Evolutionary conservation across 768 basidiomycete genomes (phyloP).

Genomic region (Obba rivulosa): DNA sequence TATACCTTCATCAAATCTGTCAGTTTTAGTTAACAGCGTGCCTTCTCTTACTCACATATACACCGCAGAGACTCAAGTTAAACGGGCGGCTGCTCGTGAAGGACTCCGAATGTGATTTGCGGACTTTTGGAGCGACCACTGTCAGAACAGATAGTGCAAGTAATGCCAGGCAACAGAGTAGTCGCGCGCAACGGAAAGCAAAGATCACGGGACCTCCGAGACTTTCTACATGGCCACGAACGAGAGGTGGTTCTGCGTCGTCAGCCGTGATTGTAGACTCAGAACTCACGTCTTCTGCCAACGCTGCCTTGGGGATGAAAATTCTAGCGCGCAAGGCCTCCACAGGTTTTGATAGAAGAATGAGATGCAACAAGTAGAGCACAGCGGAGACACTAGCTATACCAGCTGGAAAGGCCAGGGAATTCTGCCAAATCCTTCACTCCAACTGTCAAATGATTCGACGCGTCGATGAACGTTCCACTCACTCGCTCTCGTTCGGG

Average conservation of each 20-base stretch:
- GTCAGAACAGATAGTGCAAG: conserved; percentile 33
- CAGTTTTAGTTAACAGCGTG: background rate
- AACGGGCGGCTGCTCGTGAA: conserved; percentile 26
- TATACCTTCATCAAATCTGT: conserved; percentile 9
- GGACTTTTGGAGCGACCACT: conserved; percentile 41
- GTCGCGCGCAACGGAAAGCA: conserved; percentile 37
- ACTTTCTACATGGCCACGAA: conserved; percentile 28
- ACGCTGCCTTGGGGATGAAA: background rate
- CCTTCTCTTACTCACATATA: conserved; percentile 28
- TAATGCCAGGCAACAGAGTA: conserved; percentile 19
- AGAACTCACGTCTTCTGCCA: background rate
- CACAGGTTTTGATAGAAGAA: conserved; percentile 1
- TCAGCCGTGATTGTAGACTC: background rate
- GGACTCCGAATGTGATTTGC: conserved; percentile 2
- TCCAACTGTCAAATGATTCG: background rate
- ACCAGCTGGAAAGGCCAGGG: conserved; percentile 10
- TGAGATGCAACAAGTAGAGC: background rate
- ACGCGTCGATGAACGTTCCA: too few relatives aligned
- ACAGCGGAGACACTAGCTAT: conserved; percentile 1
- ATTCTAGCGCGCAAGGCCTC: background rate
- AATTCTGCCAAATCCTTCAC: conserved; percentile 7
- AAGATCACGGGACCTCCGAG: conserved; percentile 46
- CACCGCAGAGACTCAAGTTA: conserved; percentile 20
- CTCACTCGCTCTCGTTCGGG: too few relatives aligned
- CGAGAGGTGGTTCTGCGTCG: background rate